Percentiles rank a stretch among this genome's conserved stretches.
Conservation (phyloP, 345 rosid genomes). For the Noccaea caerulescens region DNA sequence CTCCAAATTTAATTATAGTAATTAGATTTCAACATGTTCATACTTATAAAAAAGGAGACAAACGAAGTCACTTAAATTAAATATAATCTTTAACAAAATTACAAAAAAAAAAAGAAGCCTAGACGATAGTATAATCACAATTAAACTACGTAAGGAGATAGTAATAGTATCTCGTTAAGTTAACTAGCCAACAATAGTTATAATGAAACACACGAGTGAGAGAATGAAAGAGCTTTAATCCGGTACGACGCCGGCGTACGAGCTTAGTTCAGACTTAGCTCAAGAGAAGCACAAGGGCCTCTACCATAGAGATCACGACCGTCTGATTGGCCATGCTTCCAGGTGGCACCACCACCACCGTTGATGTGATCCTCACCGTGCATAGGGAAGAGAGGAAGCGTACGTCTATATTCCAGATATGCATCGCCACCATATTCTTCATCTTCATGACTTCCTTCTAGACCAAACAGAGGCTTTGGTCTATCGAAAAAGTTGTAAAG, state of each 20-base stretch:
- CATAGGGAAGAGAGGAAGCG: slow-evolving; percentile 91
- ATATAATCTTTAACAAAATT: background rate
- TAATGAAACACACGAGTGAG: slow-evolving; percentile 24
- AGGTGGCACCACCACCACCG: slow-evolving; percentile 36
- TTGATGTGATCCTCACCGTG: slow-evolving; percentile 59
- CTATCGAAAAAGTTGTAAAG: slow-evolving; percentile 54
- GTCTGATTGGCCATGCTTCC: slow-evolving; percentile 42
- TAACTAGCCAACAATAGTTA: slow-evolving; percentile 22
- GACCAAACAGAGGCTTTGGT: slow-evolving; percentile 43
- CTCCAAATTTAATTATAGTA: background rate
- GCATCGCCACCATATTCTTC: slow-evolving; percentile 41
- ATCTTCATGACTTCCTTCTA: slow-evolving; percentile 46
- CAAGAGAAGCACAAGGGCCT: slow-evolving; percentile 63
- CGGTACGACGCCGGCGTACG: slow-evolving; percentile 57
- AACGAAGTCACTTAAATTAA: slow-evolving; percentile 10
- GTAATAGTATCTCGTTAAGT: slow-evolving; percentile 27
- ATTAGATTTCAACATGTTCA: slow-evolving; percentile 3
- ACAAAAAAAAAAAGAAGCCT: background rate
- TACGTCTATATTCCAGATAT: slow-evolving; percentile 57
- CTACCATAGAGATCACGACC: slow-evolving; percentile 36
- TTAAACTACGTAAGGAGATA: slow-evolving; percentile 6
- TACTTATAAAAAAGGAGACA: background rate
- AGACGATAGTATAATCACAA: slow-evolving; percentile 32
- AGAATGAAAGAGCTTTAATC: slow-evolving; percentile 35
- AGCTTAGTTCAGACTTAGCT: slow-evolving; percentile 68